Conservation (phyloP, 2,329 filamentous ascomycete genomes). For the Claviceps cyperi region DNA sequence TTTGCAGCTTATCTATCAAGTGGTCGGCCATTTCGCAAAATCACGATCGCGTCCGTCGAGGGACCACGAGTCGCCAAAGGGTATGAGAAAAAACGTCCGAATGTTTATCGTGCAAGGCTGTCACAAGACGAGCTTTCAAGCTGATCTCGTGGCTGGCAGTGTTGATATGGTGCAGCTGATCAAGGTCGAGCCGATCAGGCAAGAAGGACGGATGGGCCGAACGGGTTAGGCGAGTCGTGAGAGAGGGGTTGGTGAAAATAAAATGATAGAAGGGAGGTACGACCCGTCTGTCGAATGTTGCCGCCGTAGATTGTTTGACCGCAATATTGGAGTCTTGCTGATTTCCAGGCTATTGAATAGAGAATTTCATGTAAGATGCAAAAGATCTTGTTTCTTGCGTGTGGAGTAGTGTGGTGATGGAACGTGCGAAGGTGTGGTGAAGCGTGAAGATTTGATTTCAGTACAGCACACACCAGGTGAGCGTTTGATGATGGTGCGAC, state of each 20-base stretch:
- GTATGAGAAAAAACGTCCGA: background rate
- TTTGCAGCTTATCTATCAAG: slow-evolving; percentile 30
- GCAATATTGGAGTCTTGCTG: background rate
- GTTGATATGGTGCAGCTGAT: background rate
- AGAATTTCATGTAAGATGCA: slow-evolving; percentile 7
- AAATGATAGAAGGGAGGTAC: background rate
- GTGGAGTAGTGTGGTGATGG: slow-evolving; percentile 6
- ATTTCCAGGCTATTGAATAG: background rate
- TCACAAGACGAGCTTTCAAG: slow-evolving; percentile 3
- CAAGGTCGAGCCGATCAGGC: background rate
- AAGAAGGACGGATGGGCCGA: background rate
- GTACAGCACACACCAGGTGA: slow-evolving; percentile 1
- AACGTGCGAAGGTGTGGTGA: slow-evolving; percentile 3
- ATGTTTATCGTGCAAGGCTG: slow-evolving; percentile 12
- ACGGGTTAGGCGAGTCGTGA: background rate
- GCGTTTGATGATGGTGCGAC: slow-evolving; percentile 17
- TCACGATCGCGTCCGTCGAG: slow-evolving; percentile 14
- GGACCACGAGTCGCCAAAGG: slow-evolving; percentile 10
- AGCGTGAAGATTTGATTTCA: slow-evolving; percentile 2
- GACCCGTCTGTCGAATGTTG: background rate
- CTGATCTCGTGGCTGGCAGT: background rate
- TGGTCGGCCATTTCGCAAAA: slow-evolving; percentile 27
- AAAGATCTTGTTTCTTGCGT: slow-evolving; percentile 5
- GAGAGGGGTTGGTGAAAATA: slow-evolving; percentile 2
- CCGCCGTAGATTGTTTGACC: background rate